Conservation (phyloP, 2,329 filamentous ascomycete genomes). For the Arthrobotrys sphaeroides region DNA sequence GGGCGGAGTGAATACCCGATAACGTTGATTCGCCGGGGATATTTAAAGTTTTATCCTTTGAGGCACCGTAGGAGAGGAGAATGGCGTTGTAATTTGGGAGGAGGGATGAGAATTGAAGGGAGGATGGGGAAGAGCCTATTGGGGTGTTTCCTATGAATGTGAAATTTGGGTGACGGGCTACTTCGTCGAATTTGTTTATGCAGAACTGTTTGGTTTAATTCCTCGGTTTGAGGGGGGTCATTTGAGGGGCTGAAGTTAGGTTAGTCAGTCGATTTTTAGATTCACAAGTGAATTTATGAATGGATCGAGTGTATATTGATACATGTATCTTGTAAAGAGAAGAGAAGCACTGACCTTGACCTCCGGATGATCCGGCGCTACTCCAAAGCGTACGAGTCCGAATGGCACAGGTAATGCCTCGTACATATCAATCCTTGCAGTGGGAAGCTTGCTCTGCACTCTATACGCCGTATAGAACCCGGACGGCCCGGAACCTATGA, state of each 20-base stretch:
- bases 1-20: conserved; percentile 81
- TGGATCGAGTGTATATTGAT: no score
- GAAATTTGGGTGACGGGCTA: conserved; percentile 82
- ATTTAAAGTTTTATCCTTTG: conserved; percentile 79
- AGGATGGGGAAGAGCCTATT: conserved; percentile 71
- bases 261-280: conserved; percentile 32
- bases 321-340: not conserved
- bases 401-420: conserved; percentile 92
- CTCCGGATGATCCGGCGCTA: conserved; percentile 98
- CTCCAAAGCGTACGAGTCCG: conserved; percentile 89
- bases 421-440: conserved; percentile 90
- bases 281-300: no score
- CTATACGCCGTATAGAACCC: conserved; percentile 94
- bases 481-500: conserved; percentile 92
- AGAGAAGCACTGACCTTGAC: conserved; percentile 76
- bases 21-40: conserved; percentile 80
- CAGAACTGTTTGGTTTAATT: conserved; percentile 73
- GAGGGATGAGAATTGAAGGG: conserved; percentile 73
- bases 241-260: conserved; percentile 24
- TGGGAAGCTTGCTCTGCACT: conserved; percentile 77
- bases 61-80: conserved; percentile 90
- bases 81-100: conserved; percentile 89
- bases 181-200: conserved; percentile 89
- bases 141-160: conserved; percentile 90
- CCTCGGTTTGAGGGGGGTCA: not conserved